phyloP scores from a whole-genome alignment of 331 rosid genomes.

The Phaseolus coccineus region DNA sequence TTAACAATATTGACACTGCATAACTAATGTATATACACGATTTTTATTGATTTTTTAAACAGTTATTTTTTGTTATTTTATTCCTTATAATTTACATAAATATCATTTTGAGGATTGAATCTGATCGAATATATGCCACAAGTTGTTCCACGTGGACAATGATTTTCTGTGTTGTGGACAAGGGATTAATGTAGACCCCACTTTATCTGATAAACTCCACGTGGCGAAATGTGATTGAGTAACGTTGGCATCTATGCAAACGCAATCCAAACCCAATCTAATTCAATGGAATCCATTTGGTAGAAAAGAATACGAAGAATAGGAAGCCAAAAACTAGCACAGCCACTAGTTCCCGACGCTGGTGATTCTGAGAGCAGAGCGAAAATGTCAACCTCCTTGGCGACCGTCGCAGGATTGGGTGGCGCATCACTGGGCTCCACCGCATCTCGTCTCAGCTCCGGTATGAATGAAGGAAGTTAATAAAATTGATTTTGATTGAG shows the following conservation, averaged over 20 bases:
- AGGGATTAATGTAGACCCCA: constrained; percentile 52
- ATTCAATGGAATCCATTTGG: neutral
- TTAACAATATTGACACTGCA: too few species aligned
- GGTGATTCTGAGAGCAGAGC: neutral
- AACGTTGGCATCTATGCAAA: constrained; percentile 49
- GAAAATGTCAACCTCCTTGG: constrained; percentile 51
- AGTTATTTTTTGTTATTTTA: too few species aligned
- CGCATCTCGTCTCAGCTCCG: constrained; percentile 49
- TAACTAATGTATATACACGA: too few species aligned
- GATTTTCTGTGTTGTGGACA: neutral
- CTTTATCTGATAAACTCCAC: constrained; percentile 55
- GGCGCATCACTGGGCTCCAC: constrained; percentile 42
- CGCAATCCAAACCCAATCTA: constrained; percentile 45
- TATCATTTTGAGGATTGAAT: neutral
- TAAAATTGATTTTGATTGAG: too few species aligned
- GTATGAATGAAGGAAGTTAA: neutral
- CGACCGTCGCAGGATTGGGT: constrained; percentile 53
- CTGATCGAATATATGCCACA: neutral
- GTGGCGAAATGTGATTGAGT: constrained; percentile 64
- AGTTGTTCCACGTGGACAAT: neutral
- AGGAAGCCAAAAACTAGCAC: neutral
- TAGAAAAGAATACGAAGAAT: constrained; percentile 4
- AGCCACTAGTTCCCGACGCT: constrained; percentile 27
- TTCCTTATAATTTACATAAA: too few species aligned
- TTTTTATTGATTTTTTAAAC: too few species aligned